Evolutionary conservation across 169 alveolate genomes (phyloP).

Genomic region (Plasmodium relictum): DNA sequence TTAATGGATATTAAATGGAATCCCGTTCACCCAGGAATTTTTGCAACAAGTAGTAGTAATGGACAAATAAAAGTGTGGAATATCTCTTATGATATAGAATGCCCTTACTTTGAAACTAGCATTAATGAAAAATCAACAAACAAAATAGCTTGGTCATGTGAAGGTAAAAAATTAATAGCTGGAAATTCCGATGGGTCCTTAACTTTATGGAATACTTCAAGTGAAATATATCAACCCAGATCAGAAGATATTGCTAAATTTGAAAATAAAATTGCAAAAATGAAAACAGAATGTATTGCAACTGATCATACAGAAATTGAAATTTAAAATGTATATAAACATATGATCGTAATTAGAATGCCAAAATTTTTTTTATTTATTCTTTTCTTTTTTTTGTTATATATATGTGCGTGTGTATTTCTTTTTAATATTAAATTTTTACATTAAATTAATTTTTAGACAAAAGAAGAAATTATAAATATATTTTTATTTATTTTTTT

Average conservation of each 20-base stretch:
- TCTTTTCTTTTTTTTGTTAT: too few species aligned
- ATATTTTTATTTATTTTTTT: too few species aligned
- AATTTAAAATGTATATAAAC: too few species aligned
- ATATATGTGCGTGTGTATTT: too few species aligned
- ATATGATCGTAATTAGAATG: too few species aligned
- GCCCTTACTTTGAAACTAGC: slow-evolving; percentile 35
- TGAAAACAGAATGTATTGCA: slow-evolving; percentile 11
- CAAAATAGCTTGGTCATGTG: slow-evolving; percentile 75
- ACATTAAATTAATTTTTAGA: too few species aligned
- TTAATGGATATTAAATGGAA: slow-evolving; percentile 90
- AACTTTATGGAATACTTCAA: slow-evolving; percentile 67
- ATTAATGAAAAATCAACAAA: slow-evolving; percentile 35
- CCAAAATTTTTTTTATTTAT: too few species aligned
- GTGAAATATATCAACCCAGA: slow-evolving; percentile 66
- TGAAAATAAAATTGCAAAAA: slow-evolving; percentile 9
- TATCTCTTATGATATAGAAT: slow-evolving; percentile 43
- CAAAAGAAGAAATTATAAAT: too few species aligned
- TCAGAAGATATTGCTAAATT: slow-evolving; percentile 57
- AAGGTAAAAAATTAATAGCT: slow-evolving; percentile 61
- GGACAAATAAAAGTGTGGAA: slow-evolving; percentile 53
- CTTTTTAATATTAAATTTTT: too few species aligned
- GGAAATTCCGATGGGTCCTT: slow-evolving; percentile 49
- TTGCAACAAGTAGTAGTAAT: slow-evolving; percentile 69
- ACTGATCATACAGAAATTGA: not conserved
- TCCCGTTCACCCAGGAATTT: slow-evolving; percentile 70